Evolutionary conservation across 2,329 filamentous ascomycete species (phyloP), one percentile per base, ranked within the genome.

Genomic region (Penicillium sp.): DNA sequence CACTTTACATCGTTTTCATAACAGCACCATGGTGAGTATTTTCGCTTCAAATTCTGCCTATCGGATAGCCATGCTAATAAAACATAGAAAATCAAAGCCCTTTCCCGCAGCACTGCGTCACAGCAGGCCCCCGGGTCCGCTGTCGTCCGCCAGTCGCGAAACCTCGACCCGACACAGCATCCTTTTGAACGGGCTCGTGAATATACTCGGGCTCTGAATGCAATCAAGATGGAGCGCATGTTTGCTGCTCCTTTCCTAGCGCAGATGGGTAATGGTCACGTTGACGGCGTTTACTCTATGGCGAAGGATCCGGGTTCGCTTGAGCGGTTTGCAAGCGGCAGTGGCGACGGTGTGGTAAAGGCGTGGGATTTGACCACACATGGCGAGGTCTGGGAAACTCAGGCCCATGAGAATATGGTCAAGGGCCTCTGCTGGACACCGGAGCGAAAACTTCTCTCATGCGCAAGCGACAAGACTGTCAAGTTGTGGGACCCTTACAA

Each of bases 401-500:
- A 87, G 55, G 92, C 90, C 19, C 95, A 99, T 68, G 88, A 95
- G 61, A 95, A 95, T 60, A 86, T 96, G 37, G 89, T 97, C 60
- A 95, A 95, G 76, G 88, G 87, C 12, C 78, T 96, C 66, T 87
- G 85, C 60, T 99, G 92, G 87, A 95, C 90, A 3, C 80, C 82
- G 37, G 89, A 95, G 61, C 81, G 85, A 64, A 92, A 90, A 66
- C 77, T 97, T 12, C 75, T 97, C 39, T 92, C 89, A 1, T 96
- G 91, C 66, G 90, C 88, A 5, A 85, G 83, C 52, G 93, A 99
- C 71, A 83, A 84, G 59, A 87, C 88, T 3, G 81, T 97, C 64
- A 95, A 97, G 70, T 76, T 99, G 28, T 96, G 88, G 73, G 90
- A 96, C 62, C 91, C 92, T 1, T 95, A 95, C 69, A 84, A 87